Evolutionary conservation across 441 rosid species (phyloP).

Genomic region (Corymbia calophylla): DNA sequence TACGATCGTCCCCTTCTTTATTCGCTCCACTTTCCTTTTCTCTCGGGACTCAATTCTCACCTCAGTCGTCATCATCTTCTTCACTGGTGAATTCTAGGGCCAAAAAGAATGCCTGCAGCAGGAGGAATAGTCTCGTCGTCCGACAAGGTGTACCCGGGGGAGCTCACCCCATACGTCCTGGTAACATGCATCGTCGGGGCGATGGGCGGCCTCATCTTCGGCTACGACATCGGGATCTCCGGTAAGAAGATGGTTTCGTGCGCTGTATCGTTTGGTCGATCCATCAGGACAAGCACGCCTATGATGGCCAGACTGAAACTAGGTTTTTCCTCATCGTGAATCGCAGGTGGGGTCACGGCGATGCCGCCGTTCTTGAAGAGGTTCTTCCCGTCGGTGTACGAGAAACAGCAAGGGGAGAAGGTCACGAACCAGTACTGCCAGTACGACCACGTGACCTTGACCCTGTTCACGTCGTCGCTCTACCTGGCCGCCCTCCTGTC

Average conservation of each 20-base stretch:
- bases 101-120: not conserved
- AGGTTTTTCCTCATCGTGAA: not conserved
- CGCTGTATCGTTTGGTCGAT: not conserved
- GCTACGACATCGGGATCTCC: slow-evolving; percentile 89
- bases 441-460: slow-evolving; percentile 57
- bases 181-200: slow-evolving; percentile 82
- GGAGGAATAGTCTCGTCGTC: not conserved
- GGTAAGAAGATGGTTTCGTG: slow-evolving; percentile 25
- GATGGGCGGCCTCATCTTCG: slow-evolving; percentile 95
- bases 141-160: too few relatives aligned
- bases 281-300: not conserved
- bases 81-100: not conserved
- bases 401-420: slow-evolving; percentile 31
- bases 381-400: slow-evolving; percentile 63
- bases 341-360: slow-evolving; percentile 85
- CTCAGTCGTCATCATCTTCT: not conserved
- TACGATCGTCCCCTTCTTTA: not conserved
- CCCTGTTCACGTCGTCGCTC: slow-evolving; percentile 84
- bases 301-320: not conserved
- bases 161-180: slow-evolving; percentile 25
- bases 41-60: not conserved
- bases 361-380: slow-evolving; percentile 60
- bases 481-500: slow-evolving; percentile 71
- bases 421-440: slow-evolving; percentile 67
- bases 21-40: not conserved